Evolutionary conservation across 257 asterid species (phyloP).

Genomic region (Cynanchum wilfordii): DNA sequence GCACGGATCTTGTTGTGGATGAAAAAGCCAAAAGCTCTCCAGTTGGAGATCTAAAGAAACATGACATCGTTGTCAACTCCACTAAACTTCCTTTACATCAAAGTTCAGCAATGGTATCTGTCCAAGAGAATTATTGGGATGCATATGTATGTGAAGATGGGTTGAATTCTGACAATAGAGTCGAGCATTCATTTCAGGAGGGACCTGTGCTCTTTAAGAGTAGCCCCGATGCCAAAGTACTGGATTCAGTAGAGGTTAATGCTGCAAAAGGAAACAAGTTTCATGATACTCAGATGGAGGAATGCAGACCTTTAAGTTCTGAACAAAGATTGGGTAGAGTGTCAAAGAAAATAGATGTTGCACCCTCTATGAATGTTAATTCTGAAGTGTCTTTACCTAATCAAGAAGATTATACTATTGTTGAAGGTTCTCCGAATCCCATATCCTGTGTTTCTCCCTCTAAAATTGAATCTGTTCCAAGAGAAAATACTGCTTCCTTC

Average conservation of each 20-base stretch:
- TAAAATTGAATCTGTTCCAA: slow-evolving; percentile 28
- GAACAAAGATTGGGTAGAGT: slow-evolving; percentile 23
- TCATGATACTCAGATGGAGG: slow-evolving; percentile 15
- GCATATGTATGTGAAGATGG: slow-evolving; percentile 13
- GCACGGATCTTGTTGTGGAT: slow-evolving; percentile 9
- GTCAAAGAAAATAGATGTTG: slow-evolving; percentile 21
- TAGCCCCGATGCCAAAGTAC: slow-evolving; percentile 19
- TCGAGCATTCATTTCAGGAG: slow-evolving; percentile 24
- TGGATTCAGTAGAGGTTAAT: slow-evolving; percentile 20
- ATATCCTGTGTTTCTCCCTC: slow-evolving; percentile 18
- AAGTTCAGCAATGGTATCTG: slow-evolving; percentile 26
- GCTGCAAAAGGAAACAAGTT: slow-evolving; percentile 21
- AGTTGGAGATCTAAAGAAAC: slow-evolving; percentile 27
- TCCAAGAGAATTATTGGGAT: slow-evolving; percentile 5
- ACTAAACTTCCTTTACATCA: slow-evolving; percentile 17
- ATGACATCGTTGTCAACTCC: slow-evolving; percentile 14
- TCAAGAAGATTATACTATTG: slow-evolving; percentile 19
- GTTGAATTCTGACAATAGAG: slow-evolving; percentile 21
- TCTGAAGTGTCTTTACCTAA: slow-evolving; percentile 17
- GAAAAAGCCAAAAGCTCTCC: slow-evolving; percentile 17
- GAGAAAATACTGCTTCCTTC: slow-evolving; percentile 27
- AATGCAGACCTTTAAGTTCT: slow-evolving; percentile 26
- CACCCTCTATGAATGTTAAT: slow-evolving; percentile 27
- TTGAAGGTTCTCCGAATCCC: background rate
- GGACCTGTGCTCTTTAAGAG: slow-evolving; percentile 12